Conservation (phyloP, 257 asterid genomes). For the Solanum chilense region DNA sequence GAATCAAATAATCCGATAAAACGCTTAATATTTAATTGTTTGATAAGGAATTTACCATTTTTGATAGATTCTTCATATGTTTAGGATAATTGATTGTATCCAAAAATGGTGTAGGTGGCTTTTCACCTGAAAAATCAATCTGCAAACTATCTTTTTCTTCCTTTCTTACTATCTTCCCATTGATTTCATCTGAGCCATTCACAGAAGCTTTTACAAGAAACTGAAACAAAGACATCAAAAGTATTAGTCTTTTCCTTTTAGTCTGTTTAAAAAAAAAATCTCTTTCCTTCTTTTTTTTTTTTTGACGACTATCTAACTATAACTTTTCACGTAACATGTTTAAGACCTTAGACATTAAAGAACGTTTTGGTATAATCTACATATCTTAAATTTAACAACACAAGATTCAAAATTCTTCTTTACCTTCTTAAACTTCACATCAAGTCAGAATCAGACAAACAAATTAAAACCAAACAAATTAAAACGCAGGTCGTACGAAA, state of each 20-base stretch:
- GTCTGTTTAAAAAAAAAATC: too few relatives aligned
- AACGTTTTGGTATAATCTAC: too few relatives aligned
- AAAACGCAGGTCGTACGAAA: not conserved
- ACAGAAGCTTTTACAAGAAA: conserved; percentile 34
- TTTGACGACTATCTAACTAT: too few relatives aligned
- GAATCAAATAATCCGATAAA: not conserved
- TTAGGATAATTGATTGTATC: conserved; percentile 60
- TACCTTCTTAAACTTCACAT: not conserved
- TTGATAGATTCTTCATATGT: conserved; percentile 64
- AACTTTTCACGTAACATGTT: too few relatives aligned
- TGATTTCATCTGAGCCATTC: conserved; percentile 18
- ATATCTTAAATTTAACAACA: too few relatives aligned
- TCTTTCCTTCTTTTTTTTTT: too few relatives aligned
- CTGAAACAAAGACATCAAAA: conserved; percentile 14
- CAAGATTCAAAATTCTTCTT: too few relatives aligned
- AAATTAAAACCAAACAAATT: not conserved
- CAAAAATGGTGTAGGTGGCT: conserved; percentile 54
- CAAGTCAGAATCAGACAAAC: too few relatives aligned
- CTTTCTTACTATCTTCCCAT: conserved; percentile 14
- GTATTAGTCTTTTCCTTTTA: too few relatives aligned
- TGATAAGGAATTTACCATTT: conserved; percentile 17
- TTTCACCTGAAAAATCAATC: conserved; percentile 47
- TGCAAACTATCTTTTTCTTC: conserved; percentile 43
- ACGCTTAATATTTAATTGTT: not conserved
- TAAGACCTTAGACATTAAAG: too few relatives aligned